Evolutionary conservation across 2,329 filamentous ascomycete genomes (phyloP), one percentile per base, ranked within the genome.

Genomic region (Colletotrichum sp.): DNA sequence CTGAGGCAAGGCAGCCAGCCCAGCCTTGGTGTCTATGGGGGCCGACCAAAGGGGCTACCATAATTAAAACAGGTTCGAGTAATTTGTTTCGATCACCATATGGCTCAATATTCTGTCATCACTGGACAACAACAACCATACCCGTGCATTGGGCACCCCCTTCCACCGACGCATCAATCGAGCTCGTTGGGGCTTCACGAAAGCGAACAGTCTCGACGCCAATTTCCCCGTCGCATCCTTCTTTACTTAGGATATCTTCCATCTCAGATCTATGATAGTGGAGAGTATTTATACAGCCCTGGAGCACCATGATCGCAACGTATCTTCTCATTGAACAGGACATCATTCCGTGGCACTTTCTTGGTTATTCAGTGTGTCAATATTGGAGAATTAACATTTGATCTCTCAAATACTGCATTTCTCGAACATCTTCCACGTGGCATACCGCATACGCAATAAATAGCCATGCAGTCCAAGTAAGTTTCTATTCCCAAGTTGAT

Each of bases 311-410:
- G 38, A 43, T n/a, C 38, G 8, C 0, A n/a, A 3, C 5, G 2
- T 43, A n/a, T 6, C 38, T 43, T 43, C 16, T n/a, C 16, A 43
- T 1, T 4, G 8, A 43, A 43, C 38, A 43, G 38, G 38, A 43
- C 38, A 43, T 43, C 38, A 8, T 43, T 2, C 5, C 16, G 0
- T 43, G 9, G 38, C 38, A 43, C 1, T 43, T n/a, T 1, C 16
- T n/a, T 2, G 16, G 1, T 2, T 6, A n/a, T n/a, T 43, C 18
- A 0, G 18, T 43, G 16, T 2, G 16, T 18, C 38, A 43, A n/a
- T 10, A 43, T 10, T 2, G 1, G 18, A n/a, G 5, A n/a, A 3
- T n/a, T 10, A 1, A 18, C 8, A 18, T 43, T 10, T 43, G 5
- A 5, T 6, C 5, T 1, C 3, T 43, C 38, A 43, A 18, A 4